Base-by-base conservation (phyloP, 495 filamentous ascomycete species). In the Lasiosphaeriaceae sp. region DNA sequence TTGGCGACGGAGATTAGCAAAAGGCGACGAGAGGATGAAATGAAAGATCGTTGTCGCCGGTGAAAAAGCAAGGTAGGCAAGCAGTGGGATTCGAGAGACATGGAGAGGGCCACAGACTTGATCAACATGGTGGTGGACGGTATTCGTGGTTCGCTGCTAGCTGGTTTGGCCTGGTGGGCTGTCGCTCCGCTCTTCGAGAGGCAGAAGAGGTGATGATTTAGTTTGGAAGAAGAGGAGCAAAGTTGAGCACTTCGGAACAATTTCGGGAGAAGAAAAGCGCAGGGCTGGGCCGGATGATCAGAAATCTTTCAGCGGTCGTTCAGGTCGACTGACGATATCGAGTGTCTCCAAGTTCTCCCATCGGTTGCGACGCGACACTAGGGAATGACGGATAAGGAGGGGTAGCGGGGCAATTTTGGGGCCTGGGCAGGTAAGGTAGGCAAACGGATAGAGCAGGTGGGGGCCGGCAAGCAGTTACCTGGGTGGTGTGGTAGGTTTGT, bases 111-210 rank as follows among this genome's bases (percentile, higher is more conserved):
- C 19, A 57, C 73, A 16, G 61, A 77, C 74, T 77, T 77, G 68
- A 77, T 77, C 60, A 76, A 70, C 74, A 77, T 77, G 35, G 21
- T 53, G 35, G 51, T 35, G 21, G 37, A 29, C 23, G 14, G 49
- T 9, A 37, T 17, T 37, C 11, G 20, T 17, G 35, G n/a, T 50
- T 4, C 11, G 6, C 8, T 19, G 23, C 17, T 17, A 19, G 12
- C 26, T 3, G 29, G 31, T 37, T 14, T 37, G 7, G 49, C n/a
- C 22, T 49, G 12, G 12, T 49, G 47, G 23, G 21, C 22, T 11
- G 22, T 17, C 47, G 22, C 11, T 3, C 14, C 4, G 39, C 5
- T 43, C n/a, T 14, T 43, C 9, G 12, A 16, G 34, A 37, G 9
- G 34, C 8, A 9, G 34, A 37, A 37, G 14, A 14, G 34, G 8